A percentile compares a stretch with the other conserved stretches of the same genome.
phyloP scores from a whole-genome alignment of 2,329 filamentous ascomycete genomes.

The Dothiorella sarmentorum region DNA sequence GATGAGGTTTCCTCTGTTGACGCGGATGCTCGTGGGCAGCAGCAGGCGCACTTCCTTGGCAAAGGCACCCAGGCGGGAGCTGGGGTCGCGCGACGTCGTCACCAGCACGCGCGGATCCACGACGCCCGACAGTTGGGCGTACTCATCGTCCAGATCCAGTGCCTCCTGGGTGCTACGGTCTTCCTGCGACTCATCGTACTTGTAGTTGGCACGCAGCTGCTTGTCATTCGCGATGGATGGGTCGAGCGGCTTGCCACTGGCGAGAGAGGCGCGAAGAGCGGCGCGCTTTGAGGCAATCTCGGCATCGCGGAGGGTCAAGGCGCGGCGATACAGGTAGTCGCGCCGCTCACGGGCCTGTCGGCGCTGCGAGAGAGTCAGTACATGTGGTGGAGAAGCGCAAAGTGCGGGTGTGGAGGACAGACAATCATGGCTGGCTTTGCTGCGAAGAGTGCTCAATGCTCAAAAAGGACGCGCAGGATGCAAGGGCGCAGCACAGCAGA shows the following conservation, averaged over 20 bases:
- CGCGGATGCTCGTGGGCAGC: slow-evolving; percentile 76
- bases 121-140: slow-evolving; percentile 83
- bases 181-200: slow-evolving; percentile 81
- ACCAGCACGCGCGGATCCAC: slow-evolving; percentile 86
- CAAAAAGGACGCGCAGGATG: neutral
- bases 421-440: slow-evolving; percentile 14
- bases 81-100: slow-evolving; percentile 86
- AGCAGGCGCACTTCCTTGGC: slow-evolving; percentile 86
- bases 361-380: slow-evolving; percentile 35
- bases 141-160: slow-evolving; percentile 82
- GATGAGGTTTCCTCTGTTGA: slow-evolving; percentile 90
- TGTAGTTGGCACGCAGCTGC: slow-evolving; percentile 77
- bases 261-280: slow-evolving; percentile 79
- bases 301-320: slow-evolving; percentile 81
- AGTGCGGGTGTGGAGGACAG: neutral
- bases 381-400: neutral
- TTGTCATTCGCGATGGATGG: slow-evolving; percentile 83
- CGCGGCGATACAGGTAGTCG: slow-evolving; percentile 88
- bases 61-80: slow-evolving; percentile 79
- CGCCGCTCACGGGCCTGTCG: slow-evolving; percentile 74
- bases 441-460: neutral
- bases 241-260: slow-evolving; percentile 82
- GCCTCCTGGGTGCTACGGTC: slow-evolving; percentile 66
- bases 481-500: neutral
- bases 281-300: slow-evolving; percentile 90